Evolutionary conservation across 1,284 basidiomycete species (phyloP), one percentile per base, ranked within the genome.

Genomic region (Uromyces viciae-fabae): DNA sequence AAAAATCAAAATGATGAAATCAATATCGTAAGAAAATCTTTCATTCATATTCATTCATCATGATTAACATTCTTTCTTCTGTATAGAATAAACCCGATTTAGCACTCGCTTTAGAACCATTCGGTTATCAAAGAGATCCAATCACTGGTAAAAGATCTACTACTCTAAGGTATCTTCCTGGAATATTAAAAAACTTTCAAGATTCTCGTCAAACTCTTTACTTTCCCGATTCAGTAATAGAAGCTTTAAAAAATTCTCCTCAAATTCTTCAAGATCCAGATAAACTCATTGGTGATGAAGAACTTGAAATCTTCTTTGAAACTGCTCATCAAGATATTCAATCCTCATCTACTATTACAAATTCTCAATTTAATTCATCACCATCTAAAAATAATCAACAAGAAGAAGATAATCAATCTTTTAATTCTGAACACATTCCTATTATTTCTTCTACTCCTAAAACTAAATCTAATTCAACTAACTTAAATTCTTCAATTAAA

Each of bases 161-260:
- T 22, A 69, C 64, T 17, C 46, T 79, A 25, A 56, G 49, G 36
- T 28, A 79, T 28, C 66, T 79, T 15, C 66, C 76, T 17, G 38
- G 38, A 17, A 71, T 79, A 36, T 66, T 79, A 28, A 11, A 33
- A 36, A 60, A 69, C 22, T 79, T 79, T 46, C 76, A 79, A 79
- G 31, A 71, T 33, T 79, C 76, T 1, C 9, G 76, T 11, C 36
- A 71, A 17, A 79, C 76, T 17, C 17, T 79, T 36, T 79, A 71
- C 40, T 54, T 79, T 22, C n/a, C 62, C 33, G 25, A 79, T 9
- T n/a, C 36, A 7, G 43, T 22, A 1, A 14, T 79, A 14, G 11
- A 38, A n/a, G 64, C 38, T 31, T 56, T 79, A n/a, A 33, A 58
- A 14, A 49, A 14, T 17, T 71, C 28, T 14, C 49, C 76, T n/a